phyloP scores from a whole-genome alignment of 768 basidiomycete species.

The Neoboletus magnificus region DNA sequence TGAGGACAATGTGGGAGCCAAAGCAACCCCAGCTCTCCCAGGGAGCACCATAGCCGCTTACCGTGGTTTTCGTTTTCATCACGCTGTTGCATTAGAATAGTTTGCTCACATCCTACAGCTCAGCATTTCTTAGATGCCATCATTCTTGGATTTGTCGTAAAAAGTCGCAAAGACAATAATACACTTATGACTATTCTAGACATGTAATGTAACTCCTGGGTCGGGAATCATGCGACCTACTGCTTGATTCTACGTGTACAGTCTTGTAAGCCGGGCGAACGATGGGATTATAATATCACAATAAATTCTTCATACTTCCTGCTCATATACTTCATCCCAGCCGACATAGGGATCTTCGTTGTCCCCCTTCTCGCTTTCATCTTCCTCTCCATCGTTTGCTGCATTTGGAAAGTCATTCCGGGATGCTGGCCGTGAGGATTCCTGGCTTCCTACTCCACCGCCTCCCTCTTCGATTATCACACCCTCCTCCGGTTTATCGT shows the following conservation, averaged over 20 bases:
- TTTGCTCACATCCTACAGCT: background rate
- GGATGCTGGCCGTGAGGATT: slow-evolving; percentile 33
- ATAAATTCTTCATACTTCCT: slow-evolving; percentile 48
- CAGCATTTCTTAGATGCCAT: slow-evolving; percentile 22
- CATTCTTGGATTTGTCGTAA: slow-evolving; percentile 22
- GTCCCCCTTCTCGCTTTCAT: slow-evolving; percentile 41
- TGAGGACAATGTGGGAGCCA: slow-evolving; percentile 75
- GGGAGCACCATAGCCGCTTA: slow-evolving; percentile 25
- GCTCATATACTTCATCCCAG: slow-evolving; percentile 62
- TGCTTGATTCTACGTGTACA: background rate
- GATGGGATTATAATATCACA: background rate
- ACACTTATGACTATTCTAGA: slow-evolving; percentile 30
- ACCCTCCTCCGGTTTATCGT: slow-evolving; percentile 44
- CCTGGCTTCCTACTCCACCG: slow-evolving; percentile 30
- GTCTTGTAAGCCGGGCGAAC: background rate
- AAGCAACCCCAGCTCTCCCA: slow-evolving; percentile 47
- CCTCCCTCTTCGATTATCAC: slow-evolving; percentile 39
- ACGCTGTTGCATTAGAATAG: slow-evolving; percentile 6
- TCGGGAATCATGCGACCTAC: background rate
- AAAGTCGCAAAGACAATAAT: slow-evolving; percentile 25
- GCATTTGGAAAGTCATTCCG: slow-evolving; percentile 2
- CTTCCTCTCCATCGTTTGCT: slow-evolving; percentile 22
- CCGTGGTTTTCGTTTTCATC: slow-evolving; percentile 1
- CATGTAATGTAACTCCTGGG: slow-evolving; percentile 18
- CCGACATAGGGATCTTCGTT: slow-evolving; percentile 29